Percentiles rank a stretch among this genome's conserved stretches.
phyloP scores from a whole-genome alignment of 1,139 yeast species.

The Candida buenavistaensis region DNA sequence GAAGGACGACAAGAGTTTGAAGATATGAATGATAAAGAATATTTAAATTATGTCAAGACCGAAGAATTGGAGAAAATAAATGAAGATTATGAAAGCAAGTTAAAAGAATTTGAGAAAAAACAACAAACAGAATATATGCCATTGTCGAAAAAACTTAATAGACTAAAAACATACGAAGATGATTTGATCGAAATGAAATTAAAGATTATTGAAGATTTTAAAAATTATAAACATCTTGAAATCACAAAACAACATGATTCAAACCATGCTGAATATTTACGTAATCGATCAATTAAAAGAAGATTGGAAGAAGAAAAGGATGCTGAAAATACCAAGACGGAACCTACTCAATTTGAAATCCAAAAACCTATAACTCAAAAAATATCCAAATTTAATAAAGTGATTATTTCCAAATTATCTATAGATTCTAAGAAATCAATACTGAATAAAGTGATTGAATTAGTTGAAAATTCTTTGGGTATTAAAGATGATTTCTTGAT shows the following conservation, averaged over 20 bases:
- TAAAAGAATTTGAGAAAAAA: constrained; percentile 15
- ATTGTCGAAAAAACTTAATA: constrained; percentile 20
- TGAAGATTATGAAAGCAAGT: constrained; percentile 19
- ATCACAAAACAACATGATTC: constrained; percentile 24
- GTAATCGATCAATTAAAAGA: constrained; percentile 31
- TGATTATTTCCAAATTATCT: constrained; percentile 15
- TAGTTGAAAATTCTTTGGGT: constrained; percentile 55
- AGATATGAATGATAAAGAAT: constrained; percentile 36
- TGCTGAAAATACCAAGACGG: constrained; percentile 19
- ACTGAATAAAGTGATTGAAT: constrained; percentile 33
- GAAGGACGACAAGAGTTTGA: no score
- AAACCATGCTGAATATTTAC: constrained; percentile 40
- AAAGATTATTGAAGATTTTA: constrained; percentile 33
- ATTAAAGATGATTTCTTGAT: constrained; percentile 51
- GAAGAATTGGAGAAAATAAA: constrained; percentile 19
- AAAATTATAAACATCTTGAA: constrained; percentile 19
- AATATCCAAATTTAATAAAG: no score
- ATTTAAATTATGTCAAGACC: constrained; percentile 23
- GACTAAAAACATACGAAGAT: constrained; percentile 29
- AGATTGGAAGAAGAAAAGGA: constrained; percentile 38
- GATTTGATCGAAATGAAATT: constrained; percentile 38
- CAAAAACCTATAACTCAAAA: no score
- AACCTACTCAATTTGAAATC: constrained; percentile 6
- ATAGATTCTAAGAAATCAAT: constrained; percentile 20
- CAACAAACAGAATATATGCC: constrained; percentile 21